Evolutionary conservation across 2,329 filamentous ascomycete species (phyloP).

Genomic region (Fusarium xyrophilum): DNA sequence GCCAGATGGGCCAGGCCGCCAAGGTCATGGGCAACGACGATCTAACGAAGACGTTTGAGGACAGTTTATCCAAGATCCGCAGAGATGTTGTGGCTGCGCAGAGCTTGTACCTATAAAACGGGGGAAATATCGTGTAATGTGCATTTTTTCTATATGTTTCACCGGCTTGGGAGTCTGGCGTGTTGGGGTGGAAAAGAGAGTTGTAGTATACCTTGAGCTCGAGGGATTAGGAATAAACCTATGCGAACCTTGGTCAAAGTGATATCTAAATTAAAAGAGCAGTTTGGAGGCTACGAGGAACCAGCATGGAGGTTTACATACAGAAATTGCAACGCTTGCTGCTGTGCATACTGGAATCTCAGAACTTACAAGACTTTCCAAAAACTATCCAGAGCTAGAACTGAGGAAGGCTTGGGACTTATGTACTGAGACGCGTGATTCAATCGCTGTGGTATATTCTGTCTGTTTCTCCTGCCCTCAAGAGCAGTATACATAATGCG

Average conservation of each 20-base stretch:
- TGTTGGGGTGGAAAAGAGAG: conserved; percentile 27
- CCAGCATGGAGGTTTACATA: too few relatives aligned
- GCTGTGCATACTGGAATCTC: rapidly evolving
- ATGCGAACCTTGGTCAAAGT: conserved; percentile 20
- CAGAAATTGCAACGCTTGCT: not conserved
- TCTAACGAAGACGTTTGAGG: conserved; percentile 89
- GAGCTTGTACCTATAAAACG: conserved; percentile 79
- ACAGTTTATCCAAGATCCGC: conserved; percentile 82
- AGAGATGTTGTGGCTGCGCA: conserved; percentile 95
- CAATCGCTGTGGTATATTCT: not conserved
- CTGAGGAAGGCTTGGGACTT: not conserved
- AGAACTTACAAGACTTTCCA: not conserved
- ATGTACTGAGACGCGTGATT: not conserved
- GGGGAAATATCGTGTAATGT: conserved; percentile 11
- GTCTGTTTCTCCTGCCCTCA: not conserved
- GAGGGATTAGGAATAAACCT: conserved; percentile 31
- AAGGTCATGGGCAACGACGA: conserved; percentile 99
- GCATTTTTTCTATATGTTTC: conserved; percentile 35
- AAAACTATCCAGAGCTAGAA: not conserved
- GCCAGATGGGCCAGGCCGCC: conserved; percentile 93
- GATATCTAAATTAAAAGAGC: conserved; percentile 24
- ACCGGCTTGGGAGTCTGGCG: conserved; percentile 39
- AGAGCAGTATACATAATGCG: not conserved
- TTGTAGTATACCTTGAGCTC: conserved; percentile 16
- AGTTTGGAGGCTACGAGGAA: not conserved